Conservation (phyloP, 345 rosid species). For the Eucalyptus victrix region DNA sequence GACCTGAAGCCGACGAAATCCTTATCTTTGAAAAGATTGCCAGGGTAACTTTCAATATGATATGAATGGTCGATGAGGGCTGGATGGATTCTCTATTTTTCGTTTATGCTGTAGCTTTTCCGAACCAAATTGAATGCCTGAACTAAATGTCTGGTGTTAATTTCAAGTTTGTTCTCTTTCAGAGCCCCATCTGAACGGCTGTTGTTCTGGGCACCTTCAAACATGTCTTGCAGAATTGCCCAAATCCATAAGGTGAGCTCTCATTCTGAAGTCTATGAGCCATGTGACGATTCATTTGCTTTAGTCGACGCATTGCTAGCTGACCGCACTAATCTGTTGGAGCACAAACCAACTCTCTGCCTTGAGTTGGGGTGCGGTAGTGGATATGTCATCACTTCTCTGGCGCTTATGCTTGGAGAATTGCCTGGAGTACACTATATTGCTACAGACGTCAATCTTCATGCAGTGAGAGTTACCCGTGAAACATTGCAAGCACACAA, state of each 20-base stretch:
- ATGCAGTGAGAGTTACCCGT: conserved; percentile 45
- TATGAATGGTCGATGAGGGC: background rate
- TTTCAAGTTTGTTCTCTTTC: background rate
- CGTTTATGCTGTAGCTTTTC: background rate
- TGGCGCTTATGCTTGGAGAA: conserved; percentile 56
- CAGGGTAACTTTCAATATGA: background rate
- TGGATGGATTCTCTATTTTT: background rate
- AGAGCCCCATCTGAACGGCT: background rate
- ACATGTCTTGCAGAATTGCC: conserved; percentile 40
- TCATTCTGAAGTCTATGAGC: conserved; percentile 82
- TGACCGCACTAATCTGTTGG: conserved; percentile 40
- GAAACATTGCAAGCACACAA: conserved; percentile 66
- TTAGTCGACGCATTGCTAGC: conserved; percentile 81
- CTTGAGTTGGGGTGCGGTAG: conserved; percentile 85
- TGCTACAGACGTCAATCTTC: conserved; percentile 63
- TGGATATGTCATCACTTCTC: conserved; percentile 77
- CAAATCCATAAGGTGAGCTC: conserved; percentile 74
- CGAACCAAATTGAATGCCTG: background rate
- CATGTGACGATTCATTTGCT: conserved; percentile 92
- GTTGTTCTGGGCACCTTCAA: background rate
- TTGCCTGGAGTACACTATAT: conserved; percentile 22
- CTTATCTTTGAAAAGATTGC: background rate
- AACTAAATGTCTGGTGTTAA: background rate
- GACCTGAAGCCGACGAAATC: background rate
- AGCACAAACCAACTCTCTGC: conserved; percentile 50